A percentile compares a stretch with the other conserved stretches of the same genome.
phyloP scores from a whole-genome alignment of 129 eudicot genomes.

The Dittrichia graveolens region DNA sequence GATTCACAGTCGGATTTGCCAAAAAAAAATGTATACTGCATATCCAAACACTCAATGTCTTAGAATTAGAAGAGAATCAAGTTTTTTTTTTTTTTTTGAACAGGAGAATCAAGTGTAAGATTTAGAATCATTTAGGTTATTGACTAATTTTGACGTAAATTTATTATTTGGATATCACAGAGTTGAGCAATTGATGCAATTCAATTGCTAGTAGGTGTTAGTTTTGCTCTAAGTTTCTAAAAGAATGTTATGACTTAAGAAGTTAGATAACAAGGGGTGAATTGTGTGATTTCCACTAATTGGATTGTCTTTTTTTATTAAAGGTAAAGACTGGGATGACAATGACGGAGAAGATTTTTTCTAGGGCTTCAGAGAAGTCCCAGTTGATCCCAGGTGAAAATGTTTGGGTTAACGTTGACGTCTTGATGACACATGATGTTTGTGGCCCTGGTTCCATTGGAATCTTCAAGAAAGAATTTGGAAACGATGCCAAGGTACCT shows the following conservation, averaged over 20 bases:
- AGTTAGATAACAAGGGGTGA: not conserved
- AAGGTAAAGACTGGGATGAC: constrained; percentile 93
- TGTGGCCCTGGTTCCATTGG: constrained; percentile 86
- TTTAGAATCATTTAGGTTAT: not conserved
- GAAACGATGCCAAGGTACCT: constrained; percentile 79
- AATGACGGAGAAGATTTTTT: constrained; percentile 84
- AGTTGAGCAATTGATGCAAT: constrained; percentile 13
- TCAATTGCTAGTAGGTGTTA: constrained; percentile 3
- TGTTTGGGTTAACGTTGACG: constrained; percentile 84
- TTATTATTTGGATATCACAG: not conserved
- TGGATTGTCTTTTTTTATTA: constrained; percentile 16
- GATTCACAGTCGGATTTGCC: too few relatives aligned
- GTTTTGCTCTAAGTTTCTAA: not conserved
- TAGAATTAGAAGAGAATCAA: too few relatives aligned
- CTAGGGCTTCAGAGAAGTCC: constrained; percentile 74
- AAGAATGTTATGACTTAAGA: not conserved
- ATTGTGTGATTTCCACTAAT: constrained; percentile 8
- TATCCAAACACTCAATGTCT: too few relatives aligned
- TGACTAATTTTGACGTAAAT: not conserved
- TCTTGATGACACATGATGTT: constrained; percentile 96
- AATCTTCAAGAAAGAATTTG: constrained; percentile 88
- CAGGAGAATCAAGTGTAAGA: too few relatives aligned
- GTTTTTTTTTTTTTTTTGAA: too few relatives aligned
- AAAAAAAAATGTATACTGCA: too few relatives aligned
- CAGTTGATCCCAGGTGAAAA: constrained; percentile 82